Evolutionary conservation across 78 protist genomes (phyloP).

Genomic region (Speleostelium caveatum): DNA sequence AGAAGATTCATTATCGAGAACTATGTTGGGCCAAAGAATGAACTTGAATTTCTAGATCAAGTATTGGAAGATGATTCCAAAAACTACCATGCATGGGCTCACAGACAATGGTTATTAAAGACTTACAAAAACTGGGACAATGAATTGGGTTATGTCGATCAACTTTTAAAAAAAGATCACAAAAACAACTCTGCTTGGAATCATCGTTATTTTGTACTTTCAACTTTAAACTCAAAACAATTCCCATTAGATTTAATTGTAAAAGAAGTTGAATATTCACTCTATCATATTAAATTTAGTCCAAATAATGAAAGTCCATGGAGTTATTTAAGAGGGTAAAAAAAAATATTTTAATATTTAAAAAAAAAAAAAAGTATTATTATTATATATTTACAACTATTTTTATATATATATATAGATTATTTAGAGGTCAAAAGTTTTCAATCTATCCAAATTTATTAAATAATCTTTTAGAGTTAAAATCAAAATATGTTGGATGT

Average conservation of each 20-base stretch:
- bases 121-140: constrained; percentile 46
- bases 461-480: constrained; percentile 21
- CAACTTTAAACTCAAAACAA: neutral
- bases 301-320: constrained; percentile 89
- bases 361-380: too few relatives aligned
- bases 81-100: constrained; percentile 98
- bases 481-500: constrained; percentile 73
- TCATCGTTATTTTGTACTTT: constrained; percentile 89
- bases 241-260: neutral
- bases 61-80: constrained; percentile 88
- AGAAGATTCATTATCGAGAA: constrained; percentile 82
- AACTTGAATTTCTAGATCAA: constrained; percentile 72
- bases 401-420: neutral
- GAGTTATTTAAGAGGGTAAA: constrained; percentile 79
- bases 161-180: constrained; percentile 84
- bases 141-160: constrained; percentile 84
- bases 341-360: neutral
- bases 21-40: constrained; percentile 44
- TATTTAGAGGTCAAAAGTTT: constrained; percentile 26
- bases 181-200: constrained; percentile 98
- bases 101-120: constrained; percentile 79
- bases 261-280: constrained; percentile 38
- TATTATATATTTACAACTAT: neutral
- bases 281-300: constrained; percentile 1
- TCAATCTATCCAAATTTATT: neutral